Evolutionary conservation across 23 red algal species (phyloP), one percentile per base, ranked within the genome.

Genomic region (Gracilariopsis chorda): DNA sequence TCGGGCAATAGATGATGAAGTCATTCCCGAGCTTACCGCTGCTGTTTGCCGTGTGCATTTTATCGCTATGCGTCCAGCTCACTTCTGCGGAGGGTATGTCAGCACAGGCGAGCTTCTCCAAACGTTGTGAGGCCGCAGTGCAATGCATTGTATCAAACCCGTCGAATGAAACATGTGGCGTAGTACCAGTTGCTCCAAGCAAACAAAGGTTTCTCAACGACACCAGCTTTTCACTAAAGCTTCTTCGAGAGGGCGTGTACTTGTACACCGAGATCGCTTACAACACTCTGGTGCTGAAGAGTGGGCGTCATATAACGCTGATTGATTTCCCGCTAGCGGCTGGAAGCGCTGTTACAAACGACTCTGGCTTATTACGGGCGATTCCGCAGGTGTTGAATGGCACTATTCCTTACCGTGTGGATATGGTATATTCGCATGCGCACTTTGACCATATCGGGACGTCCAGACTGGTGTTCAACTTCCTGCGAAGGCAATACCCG

Each of bases 371-470:
- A 10, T 40, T 62, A 13, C 27, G 19, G 3, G 75, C 76, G 21
- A 25, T 82, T 14, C 42, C 27, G 12, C 75, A 92, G 41, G 25
- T 81, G 0, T 51, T 63, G 41, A 62, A 51, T 30, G 72, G 77
- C n/a, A 36, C 59, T n/a, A 4, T 53, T 5, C 87, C 87, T 23
- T 24, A 16, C 0, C 28, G 10, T 0, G 46, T 90, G 2, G 56
- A 82, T 33, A 43, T 90, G 23, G 19, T 90, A 9, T 90, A 90
- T 47, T 80, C 87, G 4, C 87, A 90, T n/a, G 51, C 36, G 7
- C 87, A 90, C 16, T 63, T 90, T 19, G 86, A 81, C 51, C 86
- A 90, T 36, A 90, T 90, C 59, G 72, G 86, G 6, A 67, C 74
- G 9, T 46, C 87, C 2, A 21, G 30, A 10, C 23, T n/a, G 27